A percentile compares a stretch with the other conserved stretches of the same genome.
phyloP scores from a whole-genome alignment of 306 rosid species.

The Dalbergia cochinchinensis region DNA sequence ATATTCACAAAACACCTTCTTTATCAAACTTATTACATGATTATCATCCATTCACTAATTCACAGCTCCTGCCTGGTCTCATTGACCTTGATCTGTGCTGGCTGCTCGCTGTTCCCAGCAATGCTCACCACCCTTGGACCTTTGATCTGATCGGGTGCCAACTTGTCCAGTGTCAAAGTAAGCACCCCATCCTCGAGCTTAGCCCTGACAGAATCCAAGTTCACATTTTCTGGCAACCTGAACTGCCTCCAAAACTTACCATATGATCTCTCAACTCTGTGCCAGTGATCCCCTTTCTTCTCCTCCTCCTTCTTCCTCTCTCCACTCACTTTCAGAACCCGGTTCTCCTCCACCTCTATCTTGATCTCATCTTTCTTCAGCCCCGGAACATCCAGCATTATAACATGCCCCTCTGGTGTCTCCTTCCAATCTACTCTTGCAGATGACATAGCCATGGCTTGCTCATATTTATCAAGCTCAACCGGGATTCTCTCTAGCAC shows the following conservation, averaged over 20 bases:
- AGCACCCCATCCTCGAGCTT: constrained; percentile 68
- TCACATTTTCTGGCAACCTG: constrained; percentile 60
- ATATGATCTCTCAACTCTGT: constrained; percentile 62
- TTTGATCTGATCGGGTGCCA: constrained; percentile 63
- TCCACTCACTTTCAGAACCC: constrained; percentile 65
- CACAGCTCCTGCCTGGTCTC: constrained; percentile 62
- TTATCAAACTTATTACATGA: background rate
- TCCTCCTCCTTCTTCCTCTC: constrained; percentile 68
- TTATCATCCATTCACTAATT: constrained; percentile 24
- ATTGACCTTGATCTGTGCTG: constrained; percentile 39
- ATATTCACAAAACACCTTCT: constrained; percentile 37
- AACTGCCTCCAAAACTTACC: constrained; percentile 78
- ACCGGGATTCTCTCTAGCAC: constrained; percentile 66
- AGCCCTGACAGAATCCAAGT: constrained; percentile 66
- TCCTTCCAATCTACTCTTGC: constrained; percentile 74
- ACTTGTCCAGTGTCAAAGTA: constrained; percentile 59
- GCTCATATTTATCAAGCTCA: constrained; percentile 53
- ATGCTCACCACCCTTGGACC: constrained; percentile 63
- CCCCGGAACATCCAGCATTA: constrained; percentile 71
- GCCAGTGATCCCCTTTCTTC: constrained; percentile 69
- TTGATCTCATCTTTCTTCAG: constrained; percentile 61
- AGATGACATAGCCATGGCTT: constrained; percentile 42
- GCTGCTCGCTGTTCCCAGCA: constrained; percentile 50
- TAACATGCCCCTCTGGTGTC: constrained; percentile 64
- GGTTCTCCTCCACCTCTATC: constrained; percentile 62